Conservation (phyloP, 2,329 filamentous ascomycete species). For the Aspergillus calidoustus region DNA sequence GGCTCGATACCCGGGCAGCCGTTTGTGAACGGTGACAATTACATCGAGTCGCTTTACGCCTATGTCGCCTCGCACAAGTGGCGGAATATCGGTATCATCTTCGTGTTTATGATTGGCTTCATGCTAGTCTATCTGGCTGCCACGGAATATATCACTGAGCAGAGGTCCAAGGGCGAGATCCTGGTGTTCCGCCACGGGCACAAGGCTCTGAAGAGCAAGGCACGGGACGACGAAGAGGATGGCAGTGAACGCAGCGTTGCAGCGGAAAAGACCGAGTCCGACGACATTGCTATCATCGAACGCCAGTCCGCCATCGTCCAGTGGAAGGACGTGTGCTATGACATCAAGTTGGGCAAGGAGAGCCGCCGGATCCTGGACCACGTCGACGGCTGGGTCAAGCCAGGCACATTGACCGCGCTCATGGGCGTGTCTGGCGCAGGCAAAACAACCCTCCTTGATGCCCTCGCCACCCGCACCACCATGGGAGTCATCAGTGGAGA, state of each 20-base stretch:
- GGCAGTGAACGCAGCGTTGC: slow-evolving; percentile 28
- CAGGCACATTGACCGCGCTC: slow-evolving; percentile 83
- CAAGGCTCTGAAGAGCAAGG: slow-evolving; percentile 48
- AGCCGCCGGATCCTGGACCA: slow-evolving; percentile 77
- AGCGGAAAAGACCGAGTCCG: slow-evolving; percentile 37
- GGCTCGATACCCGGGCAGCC: slow-evolving; percentile 60
- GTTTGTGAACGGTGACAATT: slow-evolving; percentile 63
- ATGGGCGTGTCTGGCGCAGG: slow-evolving; percentile 92
- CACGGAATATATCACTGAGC: slow-evolving; percentile 65
- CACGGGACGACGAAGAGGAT: slow-evolving; percentile 28
- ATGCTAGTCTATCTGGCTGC: slow-evolving; percentile 64
- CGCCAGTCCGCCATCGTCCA: slow-evolving; percentile 79
- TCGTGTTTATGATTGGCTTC: slow-evolving; percentile 67
- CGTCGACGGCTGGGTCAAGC: slow-evolving; percentile 92
- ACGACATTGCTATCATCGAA: slow-evolving; percentile 52
- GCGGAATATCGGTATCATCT: slow-evolving; percentile 71
- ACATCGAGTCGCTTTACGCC: slow-evolving; percentile 58
- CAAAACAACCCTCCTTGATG: slow-evolving; percentile 88
- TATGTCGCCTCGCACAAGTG: slow-evolving; percentile 67
- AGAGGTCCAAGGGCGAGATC: slow-evolving; percentile 77
- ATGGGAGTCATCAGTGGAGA: slow-evolving; percentile 91
- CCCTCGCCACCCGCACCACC: slow-evolving; percentile 80
- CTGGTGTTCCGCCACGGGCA: slow-evolving; percentile 73
- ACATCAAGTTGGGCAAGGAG: slow-evolving; percentile 78
- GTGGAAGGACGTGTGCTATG: slow-evolving; percentile 83